A percentile compares a stretch with the other conserved stretches of the same genome.
Evolutionary conservation across 768 basidiomycete genomes (phyloP).

Genomic region (Gautieria morchelliformis): DNA sequence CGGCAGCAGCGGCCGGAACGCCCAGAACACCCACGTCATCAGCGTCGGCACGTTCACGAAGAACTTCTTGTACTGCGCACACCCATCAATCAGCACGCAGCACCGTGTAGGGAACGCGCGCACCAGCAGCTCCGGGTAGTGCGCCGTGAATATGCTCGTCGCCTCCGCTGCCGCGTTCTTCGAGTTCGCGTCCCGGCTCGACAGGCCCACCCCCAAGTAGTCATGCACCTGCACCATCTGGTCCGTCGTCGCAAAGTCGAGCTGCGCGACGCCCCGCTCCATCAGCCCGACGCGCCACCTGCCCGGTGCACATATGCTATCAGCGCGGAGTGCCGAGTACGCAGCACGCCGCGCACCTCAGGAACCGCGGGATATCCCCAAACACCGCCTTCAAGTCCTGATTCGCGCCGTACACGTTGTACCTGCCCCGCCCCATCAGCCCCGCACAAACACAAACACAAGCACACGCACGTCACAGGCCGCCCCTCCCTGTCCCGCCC

Average conservation of each 20-base stretch:
- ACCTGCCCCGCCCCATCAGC: constrained; percentile 30
- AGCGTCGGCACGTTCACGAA: constrained; percentile 74
- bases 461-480: constrained; percentile 52
- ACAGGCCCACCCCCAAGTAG: constrained; percentile 62
- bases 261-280: constrained; percentile 50
- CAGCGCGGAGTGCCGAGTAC: not conserved
- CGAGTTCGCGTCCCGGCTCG: constrained; percentile 59
- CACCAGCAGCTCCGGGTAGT: constrained; percentile 77
- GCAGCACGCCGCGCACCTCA: constrained; percentile 43
- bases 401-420: constrained; percentile 71
- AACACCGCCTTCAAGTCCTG: constrained; percentile 63
- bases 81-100: not conserved
- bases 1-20: constrained; percentile 66
- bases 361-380: constrained; percentile 63
- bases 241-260: constrained; percentile 69
- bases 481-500: constrained; percentile 64
- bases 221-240: constrained; percentile 72
- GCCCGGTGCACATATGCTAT: constrained; percentile 8
- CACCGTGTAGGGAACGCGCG: not conserved
- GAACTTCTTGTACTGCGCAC: constrained; percentile 55
- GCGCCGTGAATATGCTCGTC: constrained; percentile 59
- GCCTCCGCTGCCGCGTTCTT: constrained; percentile 72
- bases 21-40: constrained; percentile 78
- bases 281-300: constrained; percentile 78
- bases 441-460: not conserved